Conservation (phyloP, 108 stramenopile genomes). For the Skeletonema tropicum region DNA sequence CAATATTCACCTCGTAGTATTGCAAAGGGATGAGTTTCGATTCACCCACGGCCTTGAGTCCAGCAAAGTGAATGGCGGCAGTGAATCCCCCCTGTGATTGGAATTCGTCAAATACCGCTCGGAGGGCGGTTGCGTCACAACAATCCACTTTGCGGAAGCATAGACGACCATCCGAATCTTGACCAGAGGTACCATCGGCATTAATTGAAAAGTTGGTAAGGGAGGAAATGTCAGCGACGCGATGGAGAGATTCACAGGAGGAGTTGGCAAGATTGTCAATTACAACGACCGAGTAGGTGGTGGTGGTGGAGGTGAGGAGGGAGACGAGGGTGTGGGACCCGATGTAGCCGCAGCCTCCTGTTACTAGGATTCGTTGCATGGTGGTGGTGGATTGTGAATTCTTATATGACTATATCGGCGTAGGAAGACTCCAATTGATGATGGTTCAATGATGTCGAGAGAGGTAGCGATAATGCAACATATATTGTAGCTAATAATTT, state of each 20-base stretch:
- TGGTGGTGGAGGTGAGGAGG: constrained; percentile 71
- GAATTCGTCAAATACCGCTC: constrained; percentile 74
- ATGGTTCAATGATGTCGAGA: no score
- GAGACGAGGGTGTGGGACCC: constrained; percentile 95
- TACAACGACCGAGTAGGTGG: constrained; percentile 85
- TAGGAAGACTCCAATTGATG: no score
- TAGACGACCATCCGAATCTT: constrained; percentile 57
- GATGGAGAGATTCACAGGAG: constrained; percentile 63
- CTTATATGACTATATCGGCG: no score
- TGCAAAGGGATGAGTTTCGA: constrained; percentile 85
- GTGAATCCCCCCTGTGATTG: constrained; percentile 59
- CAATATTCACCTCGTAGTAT: constrained; percentile 96
- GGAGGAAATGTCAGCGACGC: constrained; percentile 70
- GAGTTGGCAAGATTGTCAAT: constrained; percentile 88
- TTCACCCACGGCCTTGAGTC: constrained; percentile 98
- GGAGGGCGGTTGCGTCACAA: constrained; percentile 64
- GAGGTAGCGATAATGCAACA: no score
- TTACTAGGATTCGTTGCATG: constrained; percentile 77
- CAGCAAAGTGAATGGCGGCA: constrained; percentile 98
- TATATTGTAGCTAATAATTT: no score
- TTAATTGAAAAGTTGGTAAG: constrained; percentile 35
- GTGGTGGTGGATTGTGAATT: no score
- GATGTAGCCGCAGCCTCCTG: constrained; percentile 99
- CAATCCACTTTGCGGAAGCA: constrained; percentile 81
- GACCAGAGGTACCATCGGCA: constrained; percentile 15